These are phyloP conservation scores for Salix brachista DNA, from an alignment of 345 rosid genomes.

Conservation along the genomic window DNA sequence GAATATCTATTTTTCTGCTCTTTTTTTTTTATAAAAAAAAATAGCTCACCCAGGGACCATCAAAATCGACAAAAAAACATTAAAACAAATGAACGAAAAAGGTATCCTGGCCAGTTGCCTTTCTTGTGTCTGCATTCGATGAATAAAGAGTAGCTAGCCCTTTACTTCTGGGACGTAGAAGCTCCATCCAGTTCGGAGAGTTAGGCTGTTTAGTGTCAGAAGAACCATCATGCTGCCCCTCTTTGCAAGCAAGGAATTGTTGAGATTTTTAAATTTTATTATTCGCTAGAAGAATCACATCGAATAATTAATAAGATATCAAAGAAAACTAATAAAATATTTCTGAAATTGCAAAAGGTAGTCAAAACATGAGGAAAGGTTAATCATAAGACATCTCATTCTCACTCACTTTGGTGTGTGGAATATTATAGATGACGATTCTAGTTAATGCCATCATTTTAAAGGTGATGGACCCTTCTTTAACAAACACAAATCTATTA, in stretches of 20 bases:
- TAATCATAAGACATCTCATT: constrained; percentile 5
- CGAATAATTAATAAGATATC: no score
- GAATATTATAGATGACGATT: not conserved
- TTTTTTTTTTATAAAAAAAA: no score
- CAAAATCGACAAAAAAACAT: not conserved
- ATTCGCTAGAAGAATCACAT: no score
- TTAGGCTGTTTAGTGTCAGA: not conserved
- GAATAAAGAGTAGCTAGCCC: not conserved
- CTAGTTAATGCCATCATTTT: not conserved
- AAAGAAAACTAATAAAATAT: no score
- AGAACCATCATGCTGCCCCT: constrained; percentile 9
- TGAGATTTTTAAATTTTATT: no score
- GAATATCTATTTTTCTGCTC: no score
- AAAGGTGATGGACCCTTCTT: not conserved
- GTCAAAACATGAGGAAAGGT: constrained; percentile 21
- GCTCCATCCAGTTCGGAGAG: not conserved
- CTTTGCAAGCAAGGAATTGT: constrained; percentile 31
- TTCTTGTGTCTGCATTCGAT: not conserved
- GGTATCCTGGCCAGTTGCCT: not conserved
- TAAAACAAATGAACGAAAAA: not conserved
- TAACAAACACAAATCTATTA: not conserved
- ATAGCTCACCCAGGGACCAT: not conserved
- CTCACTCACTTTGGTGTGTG: not conserved
- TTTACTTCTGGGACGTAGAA: not conserved
- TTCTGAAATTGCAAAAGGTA: constrained; percentile 4